Percentiles rank a stretch among this genome's conserved stretches.
Conservation (phyloP, 495 filamentous ascomycete species). For the Annulohypoxylon nitens region DNA sequence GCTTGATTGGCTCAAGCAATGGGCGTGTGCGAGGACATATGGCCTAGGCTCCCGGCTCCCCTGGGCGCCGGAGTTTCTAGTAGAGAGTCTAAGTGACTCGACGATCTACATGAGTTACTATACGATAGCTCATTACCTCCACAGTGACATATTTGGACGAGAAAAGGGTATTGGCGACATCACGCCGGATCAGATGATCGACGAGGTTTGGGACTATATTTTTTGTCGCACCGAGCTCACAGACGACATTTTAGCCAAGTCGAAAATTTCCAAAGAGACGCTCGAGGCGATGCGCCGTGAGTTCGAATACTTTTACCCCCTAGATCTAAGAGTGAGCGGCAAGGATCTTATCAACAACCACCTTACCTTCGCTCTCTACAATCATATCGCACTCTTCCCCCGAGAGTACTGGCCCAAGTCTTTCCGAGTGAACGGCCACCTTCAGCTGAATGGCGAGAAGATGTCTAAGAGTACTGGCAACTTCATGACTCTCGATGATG, state of each 20-base stretch:
- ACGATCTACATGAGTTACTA: slow-evolving; percentile 99
- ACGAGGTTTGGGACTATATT: slow-evolving; percentile 97
- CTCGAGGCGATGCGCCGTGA: slow-evolving; percentile 85
- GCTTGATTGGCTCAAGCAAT: slow-evolving; percentile 91
- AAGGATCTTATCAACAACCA: slow-evolving; percentile 90
- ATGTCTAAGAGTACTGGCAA: slow-evolving; percentile 97
- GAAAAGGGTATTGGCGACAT: slow-evolving; percentile 73
- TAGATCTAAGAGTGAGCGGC: slow-evolving; percentile 85
- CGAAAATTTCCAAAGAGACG: slow-evolving; percentile 75
- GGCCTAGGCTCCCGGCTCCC: slow-evolving; percentile 94
- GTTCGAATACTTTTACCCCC: slow-evolving; percentile 97
- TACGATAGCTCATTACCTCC: slow-evolving; percentile 89
- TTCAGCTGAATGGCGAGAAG: slow-evolving; percentile 95
- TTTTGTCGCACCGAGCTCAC: slow-evolving; percentile 74
- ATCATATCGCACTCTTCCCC: slow-evolving; percentile 90
- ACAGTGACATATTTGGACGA: slow-evolving; percentile 81
- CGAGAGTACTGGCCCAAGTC: slow-evolving; percentile 86
- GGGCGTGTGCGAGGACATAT: slow-evolving; percentile 93
- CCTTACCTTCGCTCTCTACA: slow-evolving; percentile 96
- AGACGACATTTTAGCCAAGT: slow-evolving; percentile 69
- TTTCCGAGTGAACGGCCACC: slow-evolving; percentile 89
- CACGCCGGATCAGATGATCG: slow-evolving; percentile 88
- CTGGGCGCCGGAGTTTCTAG: slow-evolving; percentile 92
- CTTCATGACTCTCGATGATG: slow-evolving; percentile 89
- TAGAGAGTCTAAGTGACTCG: slow-evolving; percentile 91